Evolutionary conservation across 2,329 filamentous ascomycete genomes (phyloP).

Genomic region (Parasarocladium wereldwijsianum): DNA sequence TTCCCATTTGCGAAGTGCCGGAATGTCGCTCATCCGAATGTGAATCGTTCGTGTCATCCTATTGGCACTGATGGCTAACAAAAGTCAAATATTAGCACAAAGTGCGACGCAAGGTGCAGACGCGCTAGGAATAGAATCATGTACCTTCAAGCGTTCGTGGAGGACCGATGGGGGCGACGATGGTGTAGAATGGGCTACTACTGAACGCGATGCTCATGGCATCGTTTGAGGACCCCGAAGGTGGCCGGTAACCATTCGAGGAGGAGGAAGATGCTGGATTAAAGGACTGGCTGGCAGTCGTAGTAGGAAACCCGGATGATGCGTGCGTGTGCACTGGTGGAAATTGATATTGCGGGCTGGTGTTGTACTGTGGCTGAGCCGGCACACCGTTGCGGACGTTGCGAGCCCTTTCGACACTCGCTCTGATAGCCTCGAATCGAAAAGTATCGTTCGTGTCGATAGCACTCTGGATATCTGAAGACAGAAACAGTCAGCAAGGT

Average conservation of each 20-base stretch:
- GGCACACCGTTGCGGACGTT: too few species aligned
- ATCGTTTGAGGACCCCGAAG: too few species aligned
- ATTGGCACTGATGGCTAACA: too few species aligned
- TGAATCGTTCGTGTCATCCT: conserved; percentile 30
- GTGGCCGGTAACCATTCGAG: too few species aligned
- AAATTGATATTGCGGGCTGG: too few species aligned
- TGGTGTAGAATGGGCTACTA: conserved; percentile 71
- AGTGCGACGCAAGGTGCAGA: too few species aligned
- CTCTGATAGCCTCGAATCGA: conserved; percentile 27
- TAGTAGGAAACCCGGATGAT: too few species aligned
- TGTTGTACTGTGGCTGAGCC: conserved; percentile 5
- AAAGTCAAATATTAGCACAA: too few species aligned
- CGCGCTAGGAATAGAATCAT: too few species aligned
- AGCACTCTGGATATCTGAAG: conserved; percentile 27
- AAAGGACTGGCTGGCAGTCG: too few species aligned
- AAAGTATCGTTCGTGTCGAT: conserved; percentile 20
- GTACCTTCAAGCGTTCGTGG: conserved; percentile 3
- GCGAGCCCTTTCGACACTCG: conserved; percentile 26
- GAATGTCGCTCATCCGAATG: conserved; percentile 34
- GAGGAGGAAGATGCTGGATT: too few species aligned
- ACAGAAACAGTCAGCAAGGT: conserved; percentile 3
- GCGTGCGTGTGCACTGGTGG: too few species aligned
- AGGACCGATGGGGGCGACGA: conserved; percentile 46
- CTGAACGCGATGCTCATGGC: conserved; percentile 39
- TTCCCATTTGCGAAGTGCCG: conserved; percentile 38